Evolutionary conservation across 192 early-diverging fungal genomes (phyloP), one percentile per base, ranked within the genome.

Genomic region (Coemansia sp.): DNA sequence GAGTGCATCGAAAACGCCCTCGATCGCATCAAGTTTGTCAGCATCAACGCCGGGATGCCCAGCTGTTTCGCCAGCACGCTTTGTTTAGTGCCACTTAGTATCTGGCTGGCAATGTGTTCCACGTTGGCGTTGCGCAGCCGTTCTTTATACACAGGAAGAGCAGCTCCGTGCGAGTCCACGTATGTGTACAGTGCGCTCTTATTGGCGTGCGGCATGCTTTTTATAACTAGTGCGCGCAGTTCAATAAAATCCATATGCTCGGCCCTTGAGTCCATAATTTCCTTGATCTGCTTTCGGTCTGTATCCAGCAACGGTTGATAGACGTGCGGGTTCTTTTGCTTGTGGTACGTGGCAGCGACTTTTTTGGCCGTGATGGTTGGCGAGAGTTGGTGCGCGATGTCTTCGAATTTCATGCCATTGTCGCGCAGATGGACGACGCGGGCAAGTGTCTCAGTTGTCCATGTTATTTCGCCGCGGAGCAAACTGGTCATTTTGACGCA

Each of bases 341-440:
- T 43, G 12, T n/a, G 15, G 41, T 15, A 43, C 15, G 41, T n/a
- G 11, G 41, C 41, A 10, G 12, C 4, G 15, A 43, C 12, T 43
- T 3, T 43, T 0, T 9, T 43, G 15, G 41, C 41, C 4, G 8
- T 8, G 2, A 29, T 1, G 12, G 4, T 60, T 51, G 60, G 67
- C 2, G 67, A 61, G 2, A 69, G 6, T 8, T 38, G 59, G 7
- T 22, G 17, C 4, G 67, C 59, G 27, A 69, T 62, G 1, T 62
- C 41, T n/a, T 24, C 47, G 10, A 11, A 70, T 10, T 15, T 23
- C 61, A 51, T 38, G 9, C 67, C 67, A 23, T 57, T 14, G 4
- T 38, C 19, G 4, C 60, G 61, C 19, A 62, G 54, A 7, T 22
- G 45, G 2, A 12, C 7, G 24, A 57, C 43, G 21, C 7, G 22